Base-by-base conservation (phyloP, 2,329 filamentous ascomycete species). In the Colletotrichum tamarilloi region DNA sequence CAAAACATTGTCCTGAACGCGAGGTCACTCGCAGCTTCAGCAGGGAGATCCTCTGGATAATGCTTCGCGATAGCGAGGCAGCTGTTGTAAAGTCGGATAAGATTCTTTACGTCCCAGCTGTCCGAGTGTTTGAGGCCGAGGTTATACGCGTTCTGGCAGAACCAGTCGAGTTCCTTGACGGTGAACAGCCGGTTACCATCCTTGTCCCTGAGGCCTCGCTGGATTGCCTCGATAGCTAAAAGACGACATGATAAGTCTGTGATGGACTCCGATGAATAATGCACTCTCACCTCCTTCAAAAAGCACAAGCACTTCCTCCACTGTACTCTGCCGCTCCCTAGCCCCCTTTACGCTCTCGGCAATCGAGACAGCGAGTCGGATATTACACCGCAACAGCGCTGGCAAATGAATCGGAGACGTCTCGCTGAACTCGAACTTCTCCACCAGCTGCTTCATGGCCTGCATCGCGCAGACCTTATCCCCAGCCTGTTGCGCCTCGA, bases 111-210 rank as follows among this genome's bases (percentile, higher is more conserved):
- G 28, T 88, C 80, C 86, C 92, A 92, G 1, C 71, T 75, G 3
- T 88, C 84, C 1, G 87, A 85, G 76, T 92, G 86, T 73, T 91
- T 90, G 5, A 96, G 82, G 0, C 91, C 92, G 7, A 95, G 81
- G 76, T 97, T 97, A 84, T 97, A 97, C 1, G 93, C 88, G 75
- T 94, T 96, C 75, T 92, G 92, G 49, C 92, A 92, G 79, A 97
- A 95, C 95, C 95, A 97, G 76, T 95, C 89, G 4, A 97, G 85
- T 77, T 98, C 95, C 3, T 86, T 80, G 0, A 87, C 71, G 0
- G 87, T 89, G 78, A 95, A 95, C 1, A 87, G 70, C 74, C 82
- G 89, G 38, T 82, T 81, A 9, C 84, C 85, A 22, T 83, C 77
- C 53, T 77, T 80, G 75, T 84, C 84, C 64, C 78, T 84, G 3